Evolutionary conservation across 805 yeast species (phyloP), one percentile per base, ranked within the genome.

Genomic region (Danielia reshetovae): DNA sequence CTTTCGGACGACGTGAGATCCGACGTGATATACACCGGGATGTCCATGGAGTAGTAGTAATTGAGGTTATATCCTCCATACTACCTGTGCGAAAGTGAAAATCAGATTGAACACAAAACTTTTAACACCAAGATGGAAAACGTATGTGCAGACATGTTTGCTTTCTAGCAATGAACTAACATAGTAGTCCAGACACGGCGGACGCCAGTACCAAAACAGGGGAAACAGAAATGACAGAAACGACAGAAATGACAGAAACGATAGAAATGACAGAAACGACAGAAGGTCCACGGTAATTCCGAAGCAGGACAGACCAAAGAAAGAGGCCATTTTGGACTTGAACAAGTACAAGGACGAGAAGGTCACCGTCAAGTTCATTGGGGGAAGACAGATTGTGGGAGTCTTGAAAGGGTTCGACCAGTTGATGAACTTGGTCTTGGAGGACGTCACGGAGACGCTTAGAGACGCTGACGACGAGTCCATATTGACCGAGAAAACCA

Each of bases 331-430:
- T 40, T 68, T 87, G 36, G 88, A 89, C 57, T 68, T 93, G 40
- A 75, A 80, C 42, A 82, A 78, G 52, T 85, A 84, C 56, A 76
- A 77, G 49, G 94, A 86, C 55, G 70, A 81, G 47, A 59, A 70
- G 46, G 77, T 90, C 26, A 73, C 81, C 49, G 90, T 89, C 35
- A 81, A 84, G 49, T 78, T 93, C 54, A 74, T 80, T 46, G 95
- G 95, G 9, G 96, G 96, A 5, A 77, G 97, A 53, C 79, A 80
- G 48, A 78, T 84, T n/a, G 68, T 70, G 12, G 98, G 98, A 23
- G 64, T 67, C 1, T 72, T 90, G 48, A 86, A 85, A 48, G 97
- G 97, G 5, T 82, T 71, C 52, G 94, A 84, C 54, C 88, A 80
- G 55, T 68, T 83, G 52, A 79, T 83, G 86, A 84, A 84, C 60